A percentile compares a stretch with the other conserved stretches of the same genome.
Evolutionary conservation across 1,284 basidiomycete species (phyloP).

Genomic region (Wolfiporia cocos): DNA sequence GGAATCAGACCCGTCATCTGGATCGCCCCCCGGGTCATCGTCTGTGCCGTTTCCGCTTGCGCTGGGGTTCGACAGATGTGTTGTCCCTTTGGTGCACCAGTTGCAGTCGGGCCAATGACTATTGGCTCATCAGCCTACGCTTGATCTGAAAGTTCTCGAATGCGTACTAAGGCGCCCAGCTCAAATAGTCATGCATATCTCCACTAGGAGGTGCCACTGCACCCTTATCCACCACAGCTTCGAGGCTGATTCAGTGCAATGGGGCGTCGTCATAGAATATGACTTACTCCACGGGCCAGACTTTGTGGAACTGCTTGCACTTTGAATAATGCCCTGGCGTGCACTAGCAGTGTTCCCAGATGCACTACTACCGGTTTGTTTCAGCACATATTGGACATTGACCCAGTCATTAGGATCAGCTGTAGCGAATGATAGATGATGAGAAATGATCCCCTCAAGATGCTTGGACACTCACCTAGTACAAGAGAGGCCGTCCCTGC

Average conservation of each 20-base stretch:
- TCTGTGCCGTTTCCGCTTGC: slow-evolving; percentile 11
- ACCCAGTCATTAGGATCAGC: slow-evolving; percentile 31
- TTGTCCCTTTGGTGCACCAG: slow-evolving; percentile 26
- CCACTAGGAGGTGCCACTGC: slow-evolving; percentile 28
- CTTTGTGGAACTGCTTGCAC: slow-evolving; percentile 36
- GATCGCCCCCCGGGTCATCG: slow-evolving; percentile 6
- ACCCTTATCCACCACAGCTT: slow-evolving; percentile 19
- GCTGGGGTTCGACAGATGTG: slow-evolving; percentile 21
- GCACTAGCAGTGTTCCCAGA: slow-evolving; percentile 31
- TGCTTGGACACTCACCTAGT: neutral
- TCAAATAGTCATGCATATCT: slow-evolving; percentile 44
- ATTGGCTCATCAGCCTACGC: neutral
- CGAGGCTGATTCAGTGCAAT: slow-evolving; percentile 24
- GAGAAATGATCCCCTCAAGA: too few relatives aligned
- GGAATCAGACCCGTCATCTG: slow-evolving; percentile 1
- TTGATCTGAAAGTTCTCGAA: slow-evolving; percentile 6
- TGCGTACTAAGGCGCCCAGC: slow-evolving; percentile 54
- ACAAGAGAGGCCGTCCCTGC: neutral
- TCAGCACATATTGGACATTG: slow-evolving; percentile 25
- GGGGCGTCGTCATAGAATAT: slow-evolving; percentile 8
- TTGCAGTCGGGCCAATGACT: slow-evolving; percentile 62
- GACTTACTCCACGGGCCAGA: slow-evolving; percentile 49
- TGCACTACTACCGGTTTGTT: slow-evolving; percentile 15
- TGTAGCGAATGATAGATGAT: slow-evolving; percentile 8
- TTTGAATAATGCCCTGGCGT: slow-evolving; percentile 34